Base-by-base conservation (phyloP, 2,329 filamentous ascomycete genomes). In the Calonectria ilicicola region DNA sequence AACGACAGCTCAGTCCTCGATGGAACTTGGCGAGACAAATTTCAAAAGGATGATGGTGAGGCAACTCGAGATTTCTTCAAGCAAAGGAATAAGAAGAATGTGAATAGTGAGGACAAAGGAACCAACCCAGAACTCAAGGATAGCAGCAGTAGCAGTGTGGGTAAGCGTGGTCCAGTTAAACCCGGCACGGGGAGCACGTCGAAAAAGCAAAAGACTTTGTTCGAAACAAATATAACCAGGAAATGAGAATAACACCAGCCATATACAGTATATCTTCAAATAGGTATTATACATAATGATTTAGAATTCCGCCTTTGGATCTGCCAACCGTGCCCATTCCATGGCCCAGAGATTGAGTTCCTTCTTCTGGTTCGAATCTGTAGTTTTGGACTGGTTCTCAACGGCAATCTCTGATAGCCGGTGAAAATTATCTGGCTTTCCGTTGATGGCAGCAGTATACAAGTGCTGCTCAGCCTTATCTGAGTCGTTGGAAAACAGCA, bases 1-100 rank as follows among this genome's bases (percentile, higher is more conserved):
- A 87, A 93, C 74, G 87, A 94, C 79, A 81, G 87, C 8, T 87
- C 84, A 76, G 91, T 94, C 2, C 79, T 91, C 60, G 88, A 93
- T 76, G 93, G 93, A 5, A 89, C 80, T 6, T 90, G 88, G 88
- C 86, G 84, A 56, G 80, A 83, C 35, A 73, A 88, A 47, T 90
- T 90, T 65, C 84, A 84, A 26, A 81, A 79, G 12, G 67, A 72
- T 14, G 74, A 79, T 2, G 80, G 78, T 3, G 84, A 82, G 0
- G 85, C 87, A 77, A 83, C 87, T 67, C 84, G 84, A 73, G 85
- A 84, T 5, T 76, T 81, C 23, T 80, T 81, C 9, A 77, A 82
- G 27, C 82, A 80, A 29, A 81, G 84, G 26, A 78, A 82, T 42
- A 83, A 81, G 2, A 83, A 81, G 56, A 75, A 80, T 46, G 83